Evolutionary conservation across 2,329 filamentous ascomycete genomes (phyloP).

Genomic region (Boeremia lycopersici): DNA sequence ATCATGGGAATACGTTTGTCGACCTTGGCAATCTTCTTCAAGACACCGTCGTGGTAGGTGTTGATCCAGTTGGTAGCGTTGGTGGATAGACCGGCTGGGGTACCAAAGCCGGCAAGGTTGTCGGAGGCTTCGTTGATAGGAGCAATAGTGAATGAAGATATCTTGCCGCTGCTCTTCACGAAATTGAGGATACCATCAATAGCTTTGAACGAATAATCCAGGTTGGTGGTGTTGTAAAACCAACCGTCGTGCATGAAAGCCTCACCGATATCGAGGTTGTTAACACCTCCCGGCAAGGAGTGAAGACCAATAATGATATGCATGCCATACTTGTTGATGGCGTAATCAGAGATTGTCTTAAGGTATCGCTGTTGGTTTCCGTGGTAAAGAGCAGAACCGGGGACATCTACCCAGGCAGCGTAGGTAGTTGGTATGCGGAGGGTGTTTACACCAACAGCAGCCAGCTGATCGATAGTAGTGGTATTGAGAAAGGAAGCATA

Average conservation of each 20-base stretch:
- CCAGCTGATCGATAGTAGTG: constrained; percentile 39
- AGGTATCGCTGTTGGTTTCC: constrained; percentile 40
- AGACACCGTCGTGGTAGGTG: constrained; percentile 36
- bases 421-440: constrained; percentile 47
- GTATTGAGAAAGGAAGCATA: constrained; percentile 39
- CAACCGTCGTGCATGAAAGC: constrained; percentile 33
- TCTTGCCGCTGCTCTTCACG: constrained; percentile 34
- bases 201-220: constrained; percentile 41
- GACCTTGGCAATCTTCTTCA: constrained; percentile 21
- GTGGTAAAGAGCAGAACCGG: constrained; percentile 40
- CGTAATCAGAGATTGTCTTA: constrained; percentile 40
- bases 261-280: constrained; percentile 22
- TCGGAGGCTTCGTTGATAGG: constrained; percentile 49
- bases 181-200: constrained; percentile 41
- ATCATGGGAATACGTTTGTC: constrained; percentile 19
- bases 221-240: constrained; percentile 45
- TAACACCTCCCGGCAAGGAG: constrained; percentile 39
- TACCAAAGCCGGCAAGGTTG: constrained; percentile 39
- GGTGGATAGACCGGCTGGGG: constrained; percentile 34
- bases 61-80: constrained; percentile 38
- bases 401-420: constrained; percentile 44
- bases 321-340: constrained; percentile 44
- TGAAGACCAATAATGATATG: constrained; percentile 45
- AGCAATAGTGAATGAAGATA: constrained; percentile 40
- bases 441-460: constrained; percentile 37